Conservation (phyloP, 2,329 filamentous ascomycete species). For the Curvularia sp. region DNA sequence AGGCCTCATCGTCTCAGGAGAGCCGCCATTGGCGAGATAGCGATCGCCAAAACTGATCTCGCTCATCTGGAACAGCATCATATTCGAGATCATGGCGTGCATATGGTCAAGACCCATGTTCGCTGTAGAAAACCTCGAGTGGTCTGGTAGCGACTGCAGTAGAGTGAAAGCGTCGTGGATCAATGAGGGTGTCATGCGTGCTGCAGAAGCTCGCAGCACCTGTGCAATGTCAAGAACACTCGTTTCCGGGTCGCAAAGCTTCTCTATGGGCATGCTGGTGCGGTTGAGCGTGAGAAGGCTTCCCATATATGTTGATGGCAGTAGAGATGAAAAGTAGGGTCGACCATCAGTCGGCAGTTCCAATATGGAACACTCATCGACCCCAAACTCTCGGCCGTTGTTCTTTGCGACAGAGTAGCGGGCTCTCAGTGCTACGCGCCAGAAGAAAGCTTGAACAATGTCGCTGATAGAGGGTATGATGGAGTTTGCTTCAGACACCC, state of each 20-base stretch:
- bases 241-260: constrained; percentile 29
- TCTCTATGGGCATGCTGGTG: constrained; percentile 31
- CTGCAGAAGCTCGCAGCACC: constrained; percentile 29
- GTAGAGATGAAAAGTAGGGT: constrained; percentile 35
- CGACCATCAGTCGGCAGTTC: constrained; percentile 46
- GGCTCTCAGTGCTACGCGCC: constrained; percentile 48
- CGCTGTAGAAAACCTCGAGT: constrained; percentile 25
- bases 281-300: constrained; percentile 39
- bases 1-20: constrained; percentile 35
- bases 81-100: constrained; percentile 37
- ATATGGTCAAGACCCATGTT: constrained; percentile 35
- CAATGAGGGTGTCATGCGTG: constrained; percentile 31
- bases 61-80: constrained; percentile 30
- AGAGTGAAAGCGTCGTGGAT: constrained; percentile 41
- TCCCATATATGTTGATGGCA: constrained; percentile 40
- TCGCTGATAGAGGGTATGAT: constrained; percentile 47
- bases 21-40: constrained; percentile 32
- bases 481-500: constrained; percentile 31
- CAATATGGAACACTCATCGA: constrained; percentile 30
- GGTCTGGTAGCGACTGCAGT: constrained; percentile 28
- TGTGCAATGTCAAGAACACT: constrained; percentile 31
- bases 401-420: constrained; percentile 45
- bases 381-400: constrained; percentile 15
- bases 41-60: constrained; percentile 29
- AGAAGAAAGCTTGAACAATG: constrained; percentile 53